Evolutionary conservation across 371 early-diverging fungal species (phyloP), one percentile per base, ranked within the genome.

Genomic region (Dipsacomyces acuminosporus): DNA sequence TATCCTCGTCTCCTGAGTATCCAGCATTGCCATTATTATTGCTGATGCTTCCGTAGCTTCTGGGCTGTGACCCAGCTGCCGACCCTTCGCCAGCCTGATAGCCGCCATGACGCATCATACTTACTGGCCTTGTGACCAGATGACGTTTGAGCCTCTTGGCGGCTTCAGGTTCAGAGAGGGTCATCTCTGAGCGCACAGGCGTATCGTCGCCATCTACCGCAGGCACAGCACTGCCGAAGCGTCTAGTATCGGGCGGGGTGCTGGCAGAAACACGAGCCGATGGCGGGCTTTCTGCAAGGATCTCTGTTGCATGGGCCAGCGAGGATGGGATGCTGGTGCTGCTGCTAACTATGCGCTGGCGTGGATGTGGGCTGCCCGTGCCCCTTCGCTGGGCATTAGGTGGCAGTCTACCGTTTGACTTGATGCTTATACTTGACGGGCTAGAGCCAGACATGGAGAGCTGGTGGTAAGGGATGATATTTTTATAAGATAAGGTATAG

Each of bases 121-220:
- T 72, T 52, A 54, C 73, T 41, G 71, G 70, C 34, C 72, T 79
- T 63, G 73, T 80, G 56, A 86, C 85, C 53, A 86, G 79, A 60
- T 86, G 87, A 30, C 83, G 80, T 55, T 79, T 81, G 21, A 86
- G 82, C 24, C 84, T 82, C 59, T 80, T 80, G 24, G 87, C 85
- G 8, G 84, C 85, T 63, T 83, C 84, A 18, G 83, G 83, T 14
- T 80, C 80, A 8, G 86, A 79, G 21, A 86, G 50, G 0, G 52
- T 54, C 67, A 62, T 62, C 36, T 53, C 53, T 15, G 67, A 48
- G 36, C 58, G 49, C 7, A 38, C 15, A 5, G 48, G 56, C 36
- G 60, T 35, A 17, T 17, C 36, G 19, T 44, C 63, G n/a, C 45
- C 54, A 5, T 52, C 52, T 2, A 13, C 38, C 3, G 38, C 38